A percentile compares a stretch with the other conserved stretches of the same genome.
These are phyloP conservation scores for Trichoderma sp. DNA, from an alignment of 2,329 filamentous ascomycete genomes.

Conservation along the genomic window DNA sequence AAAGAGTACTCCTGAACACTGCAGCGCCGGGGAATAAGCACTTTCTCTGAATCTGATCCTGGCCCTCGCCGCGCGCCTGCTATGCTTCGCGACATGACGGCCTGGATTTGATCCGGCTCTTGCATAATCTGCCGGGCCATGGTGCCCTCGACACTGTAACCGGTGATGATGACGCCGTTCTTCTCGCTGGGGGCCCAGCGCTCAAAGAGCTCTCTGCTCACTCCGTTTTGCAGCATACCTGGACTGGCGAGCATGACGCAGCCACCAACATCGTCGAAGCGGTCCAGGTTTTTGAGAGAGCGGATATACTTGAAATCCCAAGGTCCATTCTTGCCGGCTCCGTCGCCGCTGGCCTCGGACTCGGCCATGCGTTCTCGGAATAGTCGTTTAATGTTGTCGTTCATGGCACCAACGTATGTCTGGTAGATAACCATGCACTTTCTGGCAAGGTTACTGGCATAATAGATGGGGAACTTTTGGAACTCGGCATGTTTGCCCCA, in stretches of 20 bases:
- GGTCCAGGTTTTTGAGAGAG: slow-evolving; percentile 87
- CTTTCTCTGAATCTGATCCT: slow-evolving; percentile 75
- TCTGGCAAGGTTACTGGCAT: slow-evolving; percentile 89
- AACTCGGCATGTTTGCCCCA: slow-evolving; percentile 89
- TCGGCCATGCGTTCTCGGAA: slow-evolving; percentile 92
- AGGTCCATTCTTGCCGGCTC: slow-evolving; percentile 76
- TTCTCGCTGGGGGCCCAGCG: slow-evolving; percentile 95
- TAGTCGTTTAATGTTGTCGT: slow-evolving; percentile 97
- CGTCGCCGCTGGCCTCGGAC: slow-evolving; percentile 78
- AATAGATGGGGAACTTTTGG: slow-evolving; percentile 93
- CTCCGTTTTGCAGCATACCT: slow-evolving; percentile 97
- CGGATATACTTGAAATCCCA: slow-evolving; percentile 98
- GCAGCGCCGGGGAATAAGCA: slow-evolving; percentile 89
- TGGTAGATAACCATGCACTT: slow-evolving; percentile 99
- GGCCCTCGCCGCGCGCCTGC: slow-evolving; percentile 65
- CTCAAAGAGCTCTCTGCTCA: slow-evolving; percentile 89
- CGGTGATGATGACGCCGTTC: slow-evolving; percentile 98
- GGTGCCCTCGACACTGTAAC: slow-evolving; percentile 97
- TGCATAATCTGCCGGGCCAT: slow-evolving; percentile 97
- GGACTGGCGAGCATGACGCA: slow-evolving; percentile 98
- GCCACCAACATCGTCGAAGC: slow-evolving; percentile 92
- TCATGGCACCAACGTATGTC: slow-evolving; percentile 98
- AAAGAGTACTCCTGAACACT: slow-evolving; percentile 95
- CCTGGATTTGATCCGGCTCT: slow-evolving; percentile 92
- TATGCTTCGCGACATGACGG: slow-evolving; percentile 80